These are phyloP conservation scores for Psophocarpus tetragonolobus DNA, from an alignment of 306 rosid species.

Conservation along the genomic window DNA sequence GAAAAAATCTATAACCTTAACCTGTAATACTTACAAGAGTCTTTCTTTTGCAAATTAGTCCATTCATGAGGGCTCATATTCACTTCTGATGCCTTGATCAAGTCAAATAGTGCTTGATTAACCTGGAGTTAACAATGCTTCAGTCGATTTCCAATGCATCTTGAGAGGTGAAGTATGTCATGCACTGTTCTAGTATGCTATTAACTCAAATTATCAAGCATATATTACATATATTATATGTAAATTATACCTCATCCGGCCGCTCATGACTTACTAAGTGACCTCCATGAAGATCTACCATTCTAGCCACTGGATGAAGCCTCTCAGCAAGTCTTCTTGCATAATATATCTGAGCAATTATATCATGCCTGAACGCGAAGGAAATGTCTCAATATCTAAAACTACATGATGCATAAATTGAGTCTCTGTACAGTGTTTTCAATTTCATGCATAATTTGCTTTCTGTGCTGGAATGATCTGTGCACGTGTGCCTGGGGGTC, in stretches of 20 bases:
- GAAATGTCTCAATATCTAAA: slow-evolving; percentile 31
- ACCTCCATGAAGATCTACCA: slow-evolving; percentile 95
- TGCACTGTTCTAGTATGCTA: slow-evolving; percentile 10
- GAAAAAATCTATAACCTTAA: background rate
- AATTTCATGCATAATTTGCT: slow-evolving; percentile 16
- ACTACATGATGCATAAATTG: background rate
- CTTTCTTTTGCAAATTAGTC: slow-evolving; percentile 65
- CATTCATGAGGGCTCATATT: slow-evolving; percentile 69
- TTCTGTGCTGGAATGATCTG: background rate
- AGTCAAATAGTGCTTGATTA: slow-evolving; percentile 75
- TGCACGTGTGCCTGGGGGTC: background rate
- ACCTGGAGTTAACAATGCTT: slow-evolving; percentile 57
- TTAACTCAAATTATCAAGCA: background rate
- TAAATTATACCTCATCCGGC: slow-evolving; percentile 73
- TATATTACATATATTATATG: background rate
- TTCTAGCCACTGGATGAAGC: slow-evolving; percentile 81
- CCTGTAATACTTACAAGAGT: slow-evolving; percentile 53
- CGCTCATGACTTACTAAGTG: slow-evolving; percentile 96
- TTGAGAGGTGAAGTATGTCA: background rate
- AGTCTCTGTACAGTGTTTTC: background rate
- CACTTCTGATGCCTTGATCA: slow-evolving; percentile 70
- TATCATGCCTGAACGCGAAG: slow-evolving; percentile 64
- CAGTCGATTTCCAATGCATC: slow-evolving; percentile 28
- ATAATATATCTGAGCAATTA: slow-evolving; percentile 78
- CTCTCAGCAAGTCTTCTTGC: slow-evolving; percentile 83